Evolutionary conservation across 306 rosid species (phyloP).

Genomic region (Acacia crassicarpa): DNA sequence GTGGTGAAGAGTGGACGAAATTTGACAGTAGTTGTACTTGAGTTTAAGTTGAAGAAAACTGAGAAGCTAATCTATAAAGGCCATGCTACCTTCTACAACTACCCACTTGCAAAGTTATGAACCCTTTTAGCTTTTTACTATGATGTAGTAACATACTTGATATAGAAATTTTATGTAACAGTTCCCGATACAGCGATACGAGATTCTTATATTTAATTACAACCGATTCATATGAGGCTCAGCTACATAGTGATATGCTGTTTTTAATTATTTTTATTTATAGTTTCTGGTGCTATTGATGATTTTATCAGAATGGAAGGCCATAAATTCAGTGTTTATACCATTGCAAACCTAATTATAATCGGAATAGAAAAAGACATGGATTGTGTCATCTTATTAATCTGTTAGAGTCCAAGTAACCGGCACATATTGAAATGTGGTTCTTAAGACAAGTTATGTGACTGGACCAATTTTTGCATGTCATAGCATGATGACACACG

Average conservation of each 20-base stretch:
- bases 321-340: neutral
- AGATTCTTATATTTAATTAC: neutral
- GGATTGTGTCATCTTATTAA: neutral
- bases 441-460: neutral
- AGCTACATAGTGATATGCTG: neutral
- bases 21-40: constrained; percentile 57
- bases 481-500: too few species aligned
- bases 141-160: neutral
- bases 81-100: constrained; percentile 44
- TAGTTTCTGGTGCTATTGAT: neutral
- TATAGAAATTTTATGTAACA: neutral
- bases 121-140: neutral
- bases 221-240: neutral
- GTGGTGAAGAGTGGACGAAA: constrained; percentile 79
- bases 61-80: constrained; percentile 49
- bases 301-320: constrained; percentile 4
- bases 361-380: neutral
- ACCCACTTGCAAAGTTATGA: constrained; percentile 44
- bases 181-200: neutral
- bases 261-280: neutral
- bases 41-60: constrained; percentile 58
- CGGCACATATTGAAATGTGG: neutral
- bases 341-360: neutral
- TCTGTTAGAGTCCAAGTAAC: neutral
- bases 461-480: neutral